phyloP scores from a whole-genome alignment of 345 rosid species.

The Salix koriyanagi region DNA sequence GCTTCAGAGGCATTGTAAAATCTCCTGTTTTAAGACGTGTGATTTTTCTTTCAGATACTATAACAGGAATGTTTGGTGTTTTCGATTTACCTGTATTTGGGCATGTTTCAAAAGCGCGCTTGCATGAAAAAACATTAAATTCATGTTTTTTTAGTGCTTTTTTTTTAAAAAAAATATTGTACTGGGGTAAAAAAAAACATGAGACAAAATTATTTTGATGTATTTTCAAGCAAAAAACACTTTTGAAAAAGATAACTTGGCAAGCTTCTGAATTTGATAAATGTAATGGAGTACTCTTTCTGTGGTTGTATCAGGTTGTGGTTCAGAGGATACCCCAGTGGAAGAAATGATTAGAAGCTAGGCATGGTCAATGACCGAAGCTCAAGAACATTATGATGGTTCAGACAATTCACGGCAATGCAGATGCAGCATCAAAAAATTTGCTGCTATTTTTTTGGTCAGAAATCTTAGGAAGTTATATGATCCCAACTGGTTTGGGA shows the following conservation, averaged over 20 bases:
- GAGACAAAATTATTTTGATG: too few relatives aligned
- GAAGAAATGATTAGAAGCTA: constrained; percentile 52
- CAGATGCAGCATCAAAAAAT: not conserved
- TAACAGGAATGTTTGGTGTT: too few relatives aligned
- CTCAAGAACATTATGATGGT: not conserved
- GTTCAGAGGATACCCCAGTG: constrained; percentile 86
- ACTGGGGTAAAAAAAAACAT: too few relatives aligned
- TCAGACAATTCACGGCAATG: not conserved
- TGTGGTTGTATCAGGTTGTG: constrained; percentile 49
- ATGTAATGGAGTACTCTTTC: not conserved
- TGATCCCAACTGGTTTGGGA: not conserved
- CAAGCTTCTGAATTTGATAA: not conserved
- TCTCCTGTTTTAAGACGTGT: too few relatives aligned
- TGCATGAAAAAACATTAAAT: too few relatives aligned
- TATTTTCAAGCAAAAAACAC: too few relatives aligned
- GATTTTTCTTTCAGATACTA: not conserved
- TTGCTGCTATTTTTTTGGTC: not conserved
- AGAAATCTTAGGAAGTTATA: not conserved
- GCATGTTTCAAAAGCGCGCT: too few relatives aligned
- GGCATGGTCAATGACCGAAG: not conserved
- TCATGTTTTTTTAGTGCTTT: too few relatives aligned
- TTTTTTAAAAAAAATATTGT: too few relatives aligned
- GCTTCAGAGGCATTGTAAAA: not conserved
- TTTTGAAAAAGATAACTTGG: not conserved
- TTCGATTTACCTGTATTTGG: too few relatives aligned